Evolutionary conservation across 2,329 filamentous ascomycete species (phyloP).

Genomic region (Fusarium liriodendri): DNA sequence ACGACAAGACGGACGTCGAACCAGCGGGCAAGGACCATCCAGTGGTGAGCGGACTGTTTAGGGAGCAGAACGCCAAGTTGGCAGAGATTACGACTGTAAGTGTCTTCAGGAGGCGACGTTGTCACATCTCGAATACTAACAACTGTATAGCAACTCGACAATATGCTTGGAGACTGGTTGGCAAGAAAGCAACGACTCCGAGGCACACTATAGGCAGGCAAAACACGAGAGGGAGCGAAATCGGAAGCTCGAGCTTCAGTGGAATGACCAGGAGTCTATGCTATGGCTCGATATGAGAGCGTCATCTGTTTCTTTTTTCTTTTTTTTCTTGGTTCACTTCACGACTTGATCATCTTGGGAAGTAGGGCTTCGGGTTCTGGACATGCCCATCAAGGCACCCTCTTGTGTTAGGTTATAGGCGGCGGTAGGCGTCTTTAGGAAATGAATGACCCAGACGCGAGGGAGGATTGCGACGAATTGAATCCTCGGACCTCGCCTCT

Average conservation of each 20-base stretch:
- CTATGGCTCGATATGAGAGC: conserved; percentile 25
- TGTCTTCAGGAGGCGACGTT: neutral
- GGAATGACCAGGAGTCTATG: conserved; percentile 12
- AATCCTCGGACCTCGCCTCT: conserved; percentile 34
- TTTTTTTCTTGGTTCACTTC: conserved; percentile 32
- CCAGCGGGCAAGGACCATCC: conserved; percentile 88
- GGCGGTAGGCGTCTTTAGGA: conserved; percentile 42
- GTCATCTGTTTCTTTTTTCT: conserved; percentile 26
- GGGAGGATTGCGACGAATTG: conserved; percentile 41
- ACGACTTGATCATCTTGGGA: conserved; percentile 44
- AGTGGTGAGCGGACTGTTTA: conserved; percentile 82
- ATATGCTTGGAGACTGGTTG: conserved; percentile 86
- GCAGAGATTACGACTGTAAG: conserved; percentile 84
- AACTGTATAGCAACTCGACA: conserved; percentile 77
- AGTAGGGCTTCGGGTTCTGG: conserved; percentile 39
- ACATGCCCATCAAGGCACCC: conserved; percentile 37
- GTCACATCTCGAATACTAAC: conserved; percentile 26
- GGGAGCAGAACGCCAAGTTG: conserved; percentile 86
- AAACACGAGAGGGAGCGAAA: neutral
- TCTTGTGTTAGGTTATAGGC: conserved; percentile 43
- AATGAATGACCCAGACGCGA: conserved; percentile 24
- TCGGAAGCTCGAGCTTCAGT: conserved; percentile 7
- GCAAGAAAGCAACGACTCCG: conserved; percentile 74
- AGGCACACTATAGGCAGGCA: conserved; percentile 54
- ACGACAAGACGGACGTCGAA: conserved; percentile 87